These are phyloP conservation scores for Tolypocladium amazonense DNA, from an alignment of 2,329 filamentous ascomycete species.

Conservation along the genomic window DNA sequence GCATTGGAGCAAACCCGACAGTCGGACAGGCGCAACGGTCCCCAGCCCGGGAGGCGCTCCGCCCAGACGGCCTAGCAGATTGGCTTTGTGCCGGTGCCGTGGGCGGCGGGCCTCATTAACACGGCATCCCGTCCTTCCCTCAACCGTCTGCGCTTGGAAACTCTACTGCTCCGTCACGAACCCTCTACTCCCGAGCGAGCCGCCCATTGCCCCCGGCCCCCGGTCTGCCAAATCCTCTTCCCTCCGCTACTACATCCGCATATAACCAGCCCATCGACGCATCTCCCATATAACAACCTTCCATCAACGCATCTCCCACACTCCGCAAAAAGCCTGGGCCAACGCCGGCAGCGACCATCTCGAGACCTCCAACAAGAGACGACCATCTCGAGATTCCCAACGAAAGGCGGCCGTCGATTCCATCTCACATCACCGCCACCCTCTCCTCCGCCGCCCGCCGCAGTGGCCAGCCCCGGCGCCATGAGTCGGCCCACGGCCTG, in stretches of 20 bases:
- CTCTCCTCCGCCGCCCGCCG: neutral
- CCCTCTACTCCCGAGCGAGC: neutral
- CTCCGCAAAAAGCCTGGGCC: neutral
- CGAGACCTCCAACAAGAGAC: too few species aligned
- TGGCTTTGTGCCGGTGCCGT: too few species aligned
- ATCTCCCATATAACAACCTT: neutral
- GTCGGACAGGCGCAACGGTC: too few species aligned
- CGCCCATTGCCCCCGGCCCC: too few species aligned
- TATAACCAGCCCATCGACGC: neutral
- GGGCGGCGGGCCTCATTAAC: too few species aligned
- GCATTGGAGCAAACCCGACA: too few species aligned
- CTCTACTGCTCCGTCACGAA: neutral
- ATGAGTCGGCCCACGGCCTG: conserved; percentile 5
- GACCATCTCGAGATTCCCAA: neutral
- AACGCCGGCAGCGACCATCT: neutral
- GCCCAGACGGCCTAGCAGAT: too few species aligned
- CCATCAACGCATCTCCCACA: neutral
- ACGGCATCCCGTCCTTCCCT: neutral
- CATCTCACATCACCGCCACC: neutral
- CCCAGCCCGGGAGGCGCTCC: too few species aligned
- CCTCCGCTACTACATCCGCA: neutral
- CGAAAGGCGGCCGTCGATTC: neutral
- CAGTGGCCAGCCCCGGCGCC: neutral
- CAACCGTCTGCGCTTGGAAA: neutral
- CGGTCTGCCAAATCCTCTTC: neutral